These are phyloP conservation scores for Wilcoxina mikolae DNA, from an alignment of 495 filamentous ascomycete genomes.

Conservation along the genomic window DNA sequence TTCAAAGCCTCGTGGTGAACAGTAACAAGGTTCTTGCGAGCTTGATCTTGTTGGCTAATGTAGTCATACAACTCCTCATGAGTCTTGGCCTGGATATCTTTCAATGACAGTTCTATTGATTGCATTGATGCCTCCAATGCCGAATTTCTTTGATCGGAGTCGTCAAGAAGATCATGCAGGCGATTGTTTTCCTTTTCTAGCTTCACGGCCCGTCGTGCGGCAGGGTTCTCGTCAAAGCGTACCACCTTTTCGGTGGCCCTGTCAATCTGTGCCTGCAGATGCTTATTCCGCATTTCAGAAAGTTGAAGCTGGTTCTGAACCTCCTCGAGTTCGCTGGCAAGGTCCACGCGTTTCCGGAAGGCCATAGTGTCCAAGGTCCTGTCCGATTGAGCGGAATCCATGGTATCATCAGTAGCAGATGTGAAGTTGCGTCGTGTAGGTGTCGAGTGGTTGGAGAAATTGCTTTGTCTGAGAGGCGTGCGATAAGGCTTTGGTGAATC, in stretches of 20 bases:
- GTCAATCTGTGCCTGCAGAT: slow-evolving; percentile 78
- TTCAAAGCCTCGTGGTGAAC: slow-evolving; percentile 71
- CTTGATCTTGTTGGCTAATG: slow-evolving; percentile 86
- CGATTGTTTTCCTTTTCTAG: slow-evolving; percentile 84
- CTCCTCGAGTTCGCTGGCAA: slow-evolving; percentile 80
- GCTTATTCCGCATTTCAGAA: slow-evolving; percentile 88
- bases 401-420: slow-evolving; percentile 42
- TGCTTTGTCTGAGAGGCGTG: slow-evolving; percentile 46
- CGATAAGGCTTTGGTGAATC: slow-evolving; percentile 65
- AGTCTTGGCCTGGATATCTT: slow-evolving; percentile 83
- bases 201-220: slow-evolving; percentile 68
- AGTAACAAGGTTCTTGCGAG: slow-evolving; percentile 63
- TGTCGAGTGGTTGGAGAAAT: slow-evolving; percentile 62
- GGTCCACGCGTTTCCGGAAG: slow-evolving; percentile 79
- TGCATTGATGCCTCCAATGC: slow-evolving; percentile 73
- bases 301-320: slow-evolving; percentile 91
- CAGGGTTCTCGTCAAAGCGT: slow-evolving; percentile 71
- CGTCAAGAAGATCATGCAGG: slow-evolving; percentile 87
- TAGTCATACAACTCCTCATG: slow-evolving; percentile 91
- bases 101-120: slow-evolving; percentile 74
- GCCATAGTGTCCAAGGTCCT: slow-evolving; percentile 76
- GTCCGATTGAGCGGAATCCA: slow-evolving; percentile 76
- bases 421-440: slow-evolving; percentile 57
- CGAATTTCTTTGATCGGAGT: slow-evolving; percentile 86
- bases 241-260: slow-evolving; percentile 41